A percentile compares a stretch with the other conserved stretches of the same genome.
These are phyloP conservation scores for Scleroderma citrinum DNA, from an alignment of 768 basidiomycete species.

Conservation along the genomic window DNA sequence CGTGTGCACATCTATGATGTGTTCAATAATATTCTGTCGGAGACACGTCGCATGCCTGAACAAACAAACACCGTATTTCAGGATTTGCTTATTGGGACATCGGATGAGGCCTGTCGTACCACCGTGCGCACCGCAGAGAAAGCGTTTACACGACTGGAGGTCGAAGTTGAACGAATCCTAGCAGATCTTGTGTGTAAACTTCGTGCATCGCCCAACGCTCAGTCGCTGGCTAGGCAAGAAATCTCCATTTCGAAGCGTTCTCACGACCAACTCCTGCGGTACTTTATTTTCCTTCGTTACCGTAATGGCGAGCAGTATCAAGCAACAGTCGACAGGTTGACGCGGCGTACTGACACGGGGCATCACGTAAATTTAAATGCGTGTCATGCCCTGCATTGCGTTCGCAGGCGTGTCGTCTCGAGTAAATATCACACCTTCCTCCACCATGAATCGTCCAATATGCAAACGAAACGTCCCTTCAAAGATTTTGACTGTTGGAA, in stretches of 20 bases:
- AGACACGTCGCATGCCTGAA: conserved; percentile 36
- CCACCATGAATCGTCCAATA: conserved; percentile 6
- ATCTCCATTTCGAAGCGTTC: conserved; percentile 16
- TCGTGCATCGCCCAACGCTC: conserved; percentile 18
- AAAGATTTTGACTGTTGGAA: conserved; percentile 40
- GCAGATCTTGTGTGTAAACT: conserved; percentile 29
- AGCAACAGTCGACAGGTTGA: conserved; percentile 29
- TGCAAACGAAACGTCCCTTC: conserved; percentile 6
- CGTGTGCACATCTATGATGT: conserved; percentile 49
- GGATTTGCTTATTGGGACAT: conserved; percentile 31
- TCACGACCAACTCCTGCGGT: conserved; percentile 40
- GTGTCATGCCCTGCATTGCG: conserved; percentile 21
- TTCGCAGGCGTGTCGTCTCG: conserved; percentile 23
- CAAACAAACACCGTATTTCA: conserved; percentile 35
- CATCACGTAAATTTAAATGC: conserved; percentile 13
- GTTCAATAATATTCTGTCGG: conserved; percentile 44
- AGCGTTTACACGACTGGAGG: conserved; percentile 40
- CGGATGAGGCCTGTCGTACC: conserved; percentile 31
- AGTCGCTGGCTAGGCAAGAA: conserved; percentile 11
- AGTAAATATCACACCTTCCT: conserved; percentile 26
- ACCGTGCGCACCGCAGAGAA: conserved; percentile 38
- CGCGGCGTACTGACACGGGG: conserved; percentile 19
- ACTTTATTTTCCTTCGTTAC: conserved; percentile 52
- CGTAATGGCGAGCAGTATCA: conserved; percentile 46
- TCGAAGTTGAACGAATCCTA: conserved; percentile 35